Conservation (phyloP, 83 land plant species). For the Picea abies region DNA sequence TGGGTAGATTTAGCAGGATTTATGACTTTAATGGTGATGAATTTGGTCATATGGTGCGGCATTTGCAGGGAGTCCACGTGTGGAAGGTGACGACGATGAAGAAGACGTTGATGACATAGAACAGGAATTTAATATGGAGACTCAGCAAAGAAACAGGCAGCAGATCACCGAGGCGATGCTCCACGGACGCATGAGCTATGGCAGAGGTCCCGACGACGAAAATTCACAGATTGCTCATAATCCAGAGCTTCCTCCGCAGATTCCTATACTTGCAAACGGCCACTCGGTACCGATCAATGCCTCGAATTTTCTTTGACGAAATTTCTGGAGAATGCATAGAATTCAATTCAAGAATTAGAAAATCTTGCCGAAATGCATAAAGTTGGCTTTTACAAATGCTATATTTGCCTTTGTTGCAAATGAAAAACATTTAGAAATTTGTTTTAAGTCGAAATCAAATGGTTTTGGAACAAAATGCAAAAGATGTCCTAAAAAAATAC, state of each 20-base stretch:
- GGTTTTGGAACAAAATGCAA: too few species aligned
- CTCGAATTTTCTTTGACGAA: too few species aligned
- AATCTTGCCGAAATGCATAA: neutral
- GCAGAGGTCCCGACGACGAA: slow-evolving; percentile 66
- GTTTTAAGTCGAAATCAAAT: too few species aligned
- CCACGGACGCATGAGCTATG: slow-evolving; percentile 78
- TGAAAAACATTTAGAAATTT: too few species aligned
- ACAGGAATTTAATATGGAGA: slow-evolving; percentile 58
- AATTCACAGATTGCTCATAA: neutral
- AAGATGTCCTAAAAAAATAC: too few species aligned
- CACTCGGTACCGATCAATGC: slow-evolving; percentile 7
- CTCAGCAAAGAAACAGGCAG: slow-evolving; percentile 32
- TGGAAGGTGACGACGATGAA: slow-evolving; percentile 78
- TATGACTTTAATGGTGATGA: neutral
- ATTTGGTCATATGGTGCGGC: neutral
- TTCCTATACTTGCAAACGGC: neutral
- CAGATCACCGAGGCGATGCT: slow-evolving; percentile 58
- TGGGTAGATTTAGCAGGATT: neutral
- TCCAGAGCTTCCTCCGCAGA: slow-evolving; percentile 9
- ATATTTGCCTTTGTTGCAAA: neutral
- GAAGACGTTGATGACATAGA: slow-evolving; percentile 76
- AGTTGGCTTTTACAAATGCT: neutral
- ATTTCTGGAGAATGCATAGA: neutral
- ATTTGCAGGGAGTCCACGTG: slow-evolving; percentile 59
- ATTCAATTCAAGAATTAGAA: neutral